Conservation (phyloP, 169 alveolate species). For the Amoebophrya sp. region DNA sequence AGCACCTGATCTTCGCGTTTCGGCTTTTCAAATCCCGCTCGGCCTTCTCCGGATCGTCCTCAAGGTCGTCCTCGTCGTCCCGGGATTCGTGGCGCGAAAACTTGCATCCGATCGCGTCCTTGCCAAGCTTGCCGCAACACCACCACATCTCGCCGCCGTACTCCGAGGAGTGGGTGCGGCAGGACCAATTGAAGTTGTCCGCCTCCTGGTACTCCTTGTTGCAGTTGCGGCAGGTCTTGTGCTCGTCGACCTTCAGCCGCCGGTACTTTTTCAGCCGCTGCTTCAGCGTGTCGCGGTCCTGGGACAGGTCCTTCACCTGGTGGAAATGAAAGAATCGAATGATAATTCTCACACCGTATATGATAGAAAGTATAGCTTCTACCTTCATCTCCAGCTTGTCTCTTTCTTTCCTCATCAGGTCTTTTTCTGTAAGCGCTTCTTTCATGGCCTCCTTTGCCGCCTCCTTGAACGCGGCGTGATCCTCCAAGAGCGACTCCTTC, state of each 20-base stretch:
- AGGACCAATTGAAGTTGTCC: constrained; percentile 55
- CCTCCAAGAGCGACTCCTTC: neutral
- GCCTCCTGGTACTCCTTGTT: constrained; percentile 25
- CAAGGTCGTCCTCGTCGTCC: constrained; percentile 59
- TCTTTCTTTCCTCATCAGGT: neutral
- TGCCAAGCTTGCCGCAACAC: constrained; percentile 56
- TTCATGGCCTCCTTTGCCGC: neutral
- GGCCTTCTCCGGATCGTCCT: constrained; percentile 15
- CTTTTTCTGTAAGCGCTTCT: neutral
- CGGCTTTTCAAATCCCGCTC: constrained; percentile 13
- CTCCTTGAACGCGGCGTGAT: neutral
- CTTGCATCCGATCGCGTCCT: constrained; percentile 47
- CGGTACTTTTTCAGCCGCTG: constrained; percentile 22
- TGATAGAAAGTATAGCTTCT: no score
- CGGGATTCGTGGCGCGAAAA: constrained; percentile 46
- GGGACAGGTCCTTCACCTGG: constrained; percentile 16
- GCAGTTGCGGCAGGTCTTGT: constrained; percentile 25
- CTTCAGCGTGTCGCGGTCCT: constrained; percentile 29
- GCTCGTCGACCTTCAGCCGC: constrained; percentile 21
- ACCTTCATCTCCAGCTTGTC: neutral
- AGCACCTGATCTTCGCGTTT: constrained; percentile 19
- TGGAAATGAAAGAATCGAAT: no score
- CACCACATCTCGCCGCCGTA: constrained; percentile 56
- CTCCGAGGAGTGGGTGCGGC: constrained; percentile 47
- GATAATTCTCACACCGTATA: no score